phyloP scores from a whole-genome alignment of 768 basidiomycete genomes.

The Xerocomellus chrysenteron region DNA sequence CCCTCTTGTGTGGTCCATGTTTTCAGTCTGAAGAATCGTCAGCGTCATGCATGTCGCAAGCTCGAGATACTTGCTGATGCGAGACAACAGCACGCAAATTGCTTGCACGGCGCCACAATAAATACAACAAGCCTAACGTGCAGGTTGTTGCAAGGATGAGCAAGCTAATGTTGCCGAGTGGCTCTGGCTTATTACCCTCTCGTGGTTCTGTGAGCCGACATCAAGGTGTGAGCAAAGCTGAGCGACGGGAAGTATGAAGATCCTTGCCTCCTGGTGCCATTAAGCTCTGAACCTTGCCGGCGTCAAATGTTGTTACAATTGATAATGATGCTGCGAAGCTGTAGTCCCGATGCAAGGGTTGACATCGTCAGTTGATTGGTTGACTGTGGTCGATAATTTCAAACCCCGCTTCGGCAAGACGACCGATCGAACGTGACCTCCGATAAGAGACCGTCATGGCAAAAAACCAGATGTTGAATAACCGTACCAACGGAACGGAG shows the following conservation, averaged over 20 bases:
- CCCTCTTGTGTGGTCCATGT: slow-evolving; percentile 55
- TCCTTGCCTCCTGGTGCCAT: slow-evolving; percentile 30
- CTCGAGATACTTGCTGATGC: slow-evolving; percentile 48
- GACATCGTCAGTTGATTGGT: too few species aligned
- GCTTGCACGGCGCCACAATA: slow-evolving; percentile 63
- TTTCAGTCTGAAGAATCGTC: slow-evolving; percentile 46
- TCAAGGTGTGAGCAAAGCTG: neutral
- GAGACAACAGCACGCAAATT: slow-evolving; percentile 57
- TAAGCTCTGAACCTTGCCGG: neutral
- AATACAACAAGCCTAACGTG: slow-evolving; percentile 54
- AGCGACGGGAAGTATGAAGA: neutral
- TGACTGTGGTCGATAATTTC: too few species aligned
- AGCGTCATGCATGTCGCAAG: neutral
- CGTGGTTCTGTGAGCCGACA: slow-evolving; percentile 49
- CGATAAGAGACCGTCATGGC: too few species aligned
- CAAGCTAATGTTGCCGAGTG: slow-evolving; percentile 55
- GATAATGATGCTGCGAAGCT: neutral
- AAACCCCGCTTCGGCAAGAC: too few species aligned
- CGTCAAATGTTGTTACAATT: neutral
- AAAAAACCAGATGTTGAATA: neutral
- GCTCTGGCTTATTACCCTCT: slow-evolving; percentile 59
- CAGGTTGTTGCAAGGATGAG: slow-evolving; percentile 59
- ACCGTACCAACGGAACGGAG: neutral
- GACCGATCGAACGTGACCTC: too few species aligned
- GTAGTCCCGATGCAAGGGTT: neutral